Conservation (phyloP, 2,329 filamentous ascomycete species). For the Fusarium sp. region DNA sequence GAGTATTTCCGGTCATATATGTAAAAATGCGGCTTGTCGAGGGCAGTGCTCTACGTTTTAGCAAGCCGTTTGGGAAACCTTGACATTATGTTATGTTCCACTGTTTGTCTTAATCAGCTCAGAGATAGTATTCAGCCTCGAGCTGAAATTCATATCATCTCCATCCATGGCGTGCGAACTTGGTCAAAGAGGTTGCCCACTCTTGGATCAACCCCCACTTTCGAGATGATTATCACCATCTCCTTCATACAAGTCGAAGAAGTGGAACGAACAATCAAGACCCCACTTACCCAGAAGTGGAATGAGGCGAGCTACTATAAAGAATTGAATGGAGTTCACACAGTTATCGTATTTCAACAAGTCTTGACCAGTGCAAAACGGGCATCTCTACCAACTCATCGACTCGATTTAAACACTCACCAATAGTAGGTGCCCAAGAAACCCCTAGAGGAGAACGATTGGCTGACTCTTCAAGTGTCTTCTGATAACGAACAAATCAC, state of each 20-base stretch:
- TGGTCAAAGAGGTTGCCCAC: not conserved
- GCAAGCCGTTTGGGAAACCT: not conserved
- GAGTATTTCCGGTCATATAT: not conserved
- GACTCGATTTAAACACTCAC: rapidly evolving
- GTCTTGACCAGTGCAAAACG: not conserved
- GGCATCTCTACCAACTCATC: not conserved
- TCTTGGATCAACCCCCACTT: not conserved
- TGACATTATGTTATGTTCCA: no score
- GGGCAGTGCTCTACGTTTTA: not conserved
- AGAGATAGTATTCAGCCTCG: no score
- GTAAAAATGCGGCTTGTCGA: not conserved
- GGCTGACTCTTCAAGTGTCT: not conserved
- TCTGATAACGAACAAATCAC: not conserved
- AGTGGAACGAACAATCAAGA: not conserved
- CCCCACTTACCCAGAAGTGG: not conserved
- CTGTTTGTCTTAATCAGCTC: no score
- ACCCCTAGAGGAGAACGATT: rapidly evolving
- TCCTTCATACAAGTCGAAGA: not conserved
- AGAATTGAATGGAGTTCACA: not conserved
- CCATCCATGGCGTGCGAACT: no score
- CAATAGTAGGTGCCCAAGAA: not conserved
- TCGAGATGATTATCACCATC: not conserved
- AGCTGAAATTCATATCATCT: no score
- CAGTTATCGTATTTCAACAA: not conserved
- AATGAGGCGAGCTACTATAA: not conserved